Percentiles rank a stretch among this genome's conserved stretches.
phyloP scores from a whole-genome alignment of 2,329 filamentous ascomycete species.

The Arthroderma sp. region DNA sequence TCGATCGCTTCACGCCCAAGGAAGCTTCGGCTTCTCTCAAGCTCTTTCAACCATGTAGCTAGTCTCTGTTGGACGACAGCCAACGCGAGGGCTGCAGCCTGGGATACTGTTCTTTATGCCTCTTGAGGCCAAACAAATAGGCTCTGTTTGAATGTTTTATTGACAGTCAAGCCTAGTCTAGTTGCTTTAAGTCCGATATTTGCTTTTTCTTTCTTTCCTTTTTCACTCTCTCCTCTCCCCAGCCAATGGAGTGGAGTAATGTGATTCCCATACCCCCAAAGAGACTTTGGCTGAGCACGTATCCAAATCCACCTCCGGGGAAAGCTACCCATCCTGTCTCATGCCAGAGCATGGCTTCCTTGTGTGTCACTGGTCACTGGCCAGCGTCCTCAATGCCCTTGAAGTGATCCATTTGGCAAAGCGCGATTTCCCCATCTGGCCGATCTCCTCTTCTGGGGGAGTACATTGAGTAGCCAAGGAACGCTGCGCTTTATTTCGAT shows the following conservation, averaged over 20 bases:
- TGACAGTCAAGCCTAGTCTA: slow-evolving; percentile 1
- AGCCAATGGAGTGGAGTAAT: not conserved
- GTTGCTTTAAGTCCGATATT: not conserved
- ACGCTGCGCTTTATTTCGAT: not conserved
- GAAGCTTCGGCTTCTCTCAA: too few species aligned
- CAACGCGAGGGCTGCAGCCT: not conserved
- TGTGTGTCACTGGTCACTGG: slow-evolving; percentile 11
- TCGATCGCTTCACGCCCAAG: not conserved
- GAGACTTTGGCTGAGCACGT: not conserved
- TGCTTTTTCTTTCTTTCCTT: not conserved
- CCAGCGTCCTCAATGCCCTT: slow-evolving; percentile 10
- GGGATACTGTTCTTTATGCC: not conserved
- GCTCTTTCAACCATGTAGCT: too few species aligned
- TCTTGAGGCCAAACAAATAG: not conserved
- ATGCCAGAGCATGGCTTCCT: slow-evolving; percentile 6
- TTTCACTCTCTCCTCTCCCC: not conserved
- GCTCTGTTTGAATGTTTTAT: slow-evolving; percentile 2
- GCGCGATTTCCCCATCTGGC: slow-evolving; percentile 14
- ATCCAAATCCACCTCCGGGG: not conserved
- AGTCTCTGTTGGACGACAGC: not conserved
- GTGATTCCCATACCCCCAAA: too few species aligned
- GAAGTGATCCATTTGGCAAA: slow-evolving; percentile 21
- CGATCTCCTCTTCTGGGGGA: slow-evolving; percentile 9
- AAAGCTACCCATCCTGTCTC: not conserved
- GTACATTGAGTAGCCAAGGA: not conserved